Conservation (phyloP, 1,139 yeast genomes). For the Sugiyamaella grinbergsii region DNA sequence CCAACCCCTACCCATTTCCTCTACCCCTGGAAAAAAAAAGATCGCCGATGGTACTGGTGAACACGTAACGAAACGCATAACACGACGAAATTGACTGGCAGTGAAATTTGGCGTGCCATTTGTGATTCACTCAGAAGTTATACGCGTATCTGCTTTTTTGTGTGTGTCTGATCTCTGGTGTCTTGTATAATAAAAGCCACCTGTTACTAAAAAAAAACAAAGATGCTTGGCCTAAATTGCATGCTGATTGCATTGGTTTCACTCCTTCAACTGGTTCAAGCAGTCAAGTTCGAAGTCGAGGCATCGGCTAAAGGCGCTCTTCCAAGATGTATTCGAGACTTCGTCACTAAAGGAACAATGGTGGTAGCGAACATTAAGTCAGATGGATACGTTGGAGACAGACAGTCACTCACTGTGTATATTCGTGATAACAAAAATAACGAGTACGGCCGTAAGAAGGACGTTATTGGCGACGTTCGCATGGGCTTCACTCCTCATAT, state of each 20-base stretch:
- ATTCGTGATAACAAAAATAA: constrained; percentile 45
- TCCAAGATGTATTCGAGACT: constrained; percentile 84
- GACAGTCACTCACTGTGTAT: constrained; percentile 58
- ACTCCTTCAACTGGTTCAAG: constrained; percentile 30
- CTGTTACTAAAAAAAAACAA: neutral
- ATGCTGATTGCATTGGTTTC: constrained; percentile 5
- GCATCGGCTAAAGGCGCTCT: constrained; percentile 37
- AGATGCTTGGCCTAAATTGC: neutral
- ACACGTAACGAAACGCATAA: constrained; percentile 16
- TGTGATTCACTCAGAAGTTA: too few species aligned
- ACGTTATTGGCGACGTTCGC: constrained; percentile 60
- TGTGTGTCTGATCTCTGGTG: neutral
- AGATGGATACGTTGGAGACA: constrained; percentile 77
- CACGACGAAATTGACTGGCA: constrained; percentile 6
- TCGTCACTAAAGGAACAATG: constrained; percentile 77
- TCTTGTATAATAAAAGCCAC: neutral
- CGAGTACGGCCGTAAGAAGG: constrained; percentile 45
- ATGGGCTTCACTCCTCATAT: constrained; percentile 83
- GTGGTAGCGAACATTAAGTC: constrained; percentile 75
- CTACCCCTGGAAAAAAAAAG: constrained; percentile 11
- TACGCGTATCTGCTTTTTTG: too few species aligned
- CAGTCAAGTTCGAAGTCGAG: constrained; percentile 41
- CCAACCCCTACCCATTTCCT: constrained; percentile 3
- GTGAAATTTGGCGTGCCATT: constrained; percentile 5
- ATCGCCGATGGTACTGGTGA: constrained; percentile 6